phyloP scores from a whole-genome alignment of 257 asterid species.

The Ligustrum vulgare region DNA sequence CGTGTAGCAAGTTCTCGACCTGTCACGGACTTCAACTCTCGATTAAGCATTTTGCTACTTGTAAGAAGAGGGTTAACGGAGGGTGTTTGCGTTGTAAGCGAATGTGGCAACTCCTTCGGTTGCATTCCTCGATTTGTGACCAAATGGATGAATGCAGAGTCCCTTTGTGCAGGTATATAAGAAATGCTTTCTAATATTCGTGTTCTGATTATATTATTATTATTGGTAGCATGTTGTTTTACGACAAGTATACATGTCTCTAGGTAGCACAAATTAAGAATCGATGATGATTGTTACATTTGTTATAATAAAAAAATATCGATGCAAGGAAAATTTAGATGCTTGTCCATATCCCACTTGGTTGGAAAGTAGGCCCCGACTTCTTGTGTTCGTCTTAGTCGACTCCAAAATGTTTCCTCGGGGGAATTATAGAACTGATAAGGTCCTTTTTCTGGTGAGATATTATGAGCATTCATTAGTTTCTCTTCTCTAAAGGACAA shows the following conservation, averaged over 20 bases:
- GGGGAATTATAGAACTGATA: too few species aligned
- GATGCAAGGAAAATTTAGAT: neutral
- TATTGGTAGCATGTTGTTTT: neutral
- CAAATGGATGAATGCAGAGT: constrained; percentile 74
- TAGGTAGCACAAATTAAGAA: neutral
- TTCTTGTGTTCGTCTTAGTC: neutral
- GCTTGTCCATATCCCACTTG: neutral
- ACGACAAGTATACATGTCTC: neutral
- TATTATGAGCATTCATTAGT: neutral
- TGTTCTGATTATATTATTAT: neutral
- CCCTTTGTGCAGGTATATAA: constrained; percentile 85
- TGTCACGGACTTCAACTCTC: constrained; percentile 84
- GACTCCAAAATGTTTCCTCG: too few species aligned
- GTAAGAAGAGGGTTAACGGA: constrained; percentile 72
- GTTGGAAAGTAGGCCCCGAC: neutral
- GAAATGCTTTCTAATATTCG: neutral
- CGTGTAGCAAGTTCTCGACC: constrained; percentile 73
- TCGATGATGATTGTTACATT: neutral
- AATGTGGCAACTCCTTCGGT: constrained; percentile 85
- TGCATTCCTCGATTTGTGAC: constrained; percentile 81
- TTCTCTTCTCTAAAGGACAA: neutral
- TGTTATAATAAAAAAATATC: too few species aligned
- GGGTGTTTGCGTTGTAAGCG: constrained; percentile 72
- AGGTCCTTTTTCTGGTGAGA: neutral
- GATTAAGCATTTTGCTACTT: constrained; percentile 71